These are phyloP conservation scores for Draba incana DNA, from an alignment of 345 rosid species.

Conservation along the genomic window DNA sequence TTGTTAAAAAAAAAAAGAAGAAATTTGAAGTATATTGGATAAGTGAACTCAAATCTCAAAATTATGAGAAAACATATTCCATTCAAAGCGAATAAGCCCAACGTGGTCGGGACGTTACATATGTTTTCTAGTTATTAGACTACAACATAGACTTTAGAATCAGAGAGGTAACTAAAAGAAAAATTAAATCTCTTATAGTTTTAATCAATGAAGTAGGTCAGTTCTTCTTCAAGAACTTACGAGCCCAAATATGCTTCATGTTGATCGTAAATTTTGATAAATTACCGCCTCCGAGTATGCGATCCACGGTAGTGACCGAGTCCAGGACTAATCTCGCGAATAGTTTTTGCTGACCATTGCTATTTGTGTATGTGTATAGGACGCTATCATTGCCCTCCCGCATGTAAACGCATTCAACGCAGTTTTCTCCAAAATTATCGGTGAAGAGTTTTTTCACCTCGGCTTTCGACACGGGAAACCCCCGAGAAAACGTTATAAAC, in stretches of 20 bases:
- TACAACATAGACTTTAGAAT: background rate
- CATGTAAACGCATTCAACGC: conserved; percentile 37
- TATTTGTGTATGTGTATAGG: background rate
- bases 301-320: conserved; percentile 30
- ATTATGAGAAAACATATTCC: conserved; percentile 16
- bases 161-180: background rate
- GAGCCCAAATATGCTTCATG: conserved; percentile 49
- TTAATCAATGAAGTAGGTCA: background rate
- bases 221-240: conserved; percentile 31
- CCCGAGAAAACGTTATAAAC: conserved; percentile 59
- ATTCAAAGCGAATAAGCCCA: background rate
- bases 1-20: background rate
- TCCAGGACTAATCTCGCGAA: conserved; percentile 35
- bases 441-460: conserved; percentile 46
- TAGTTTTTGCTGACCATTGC: conserved; percentile 21
- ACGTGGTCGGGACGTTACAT: background rate
- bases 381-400: background rate
- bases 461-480: conserved; percentile 46
- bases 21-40: background rate
- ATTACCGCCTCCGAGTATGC: conserved; percentile 7
- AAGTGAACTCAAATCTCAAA: background rate
- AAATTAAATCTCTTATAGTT: background rate
- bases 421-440: conserved; percentile 26
- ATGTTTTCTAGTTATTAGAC: conserved; percentile 16
- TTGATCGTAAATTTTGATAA: conserved; percentile 30